Evolutionary conservation across 1,139 yeast species (phyloP).

Genomic region (Scheffersomyces titani): DNA sequence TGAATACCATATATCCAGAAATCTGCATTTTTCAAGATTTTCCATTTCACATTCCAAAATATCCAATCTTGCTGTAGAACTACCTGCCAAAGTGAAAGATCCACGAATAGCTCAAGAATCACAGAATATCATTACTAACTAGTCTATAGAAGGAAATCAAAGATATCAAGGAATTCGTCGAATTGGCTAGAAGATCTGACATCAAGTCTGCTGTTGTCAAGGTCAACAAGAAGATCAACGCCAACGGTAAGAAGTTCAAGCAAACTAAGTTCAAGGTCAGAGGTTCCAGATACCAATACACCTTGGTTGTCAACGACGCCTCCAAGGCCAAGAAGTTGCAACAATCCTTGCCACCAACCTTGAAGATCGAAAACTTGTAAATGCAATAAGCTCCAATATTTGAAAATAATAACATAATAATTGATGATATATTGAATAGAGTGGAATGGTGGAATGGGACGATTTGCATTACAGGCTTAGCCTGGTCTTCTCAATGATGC

Average conservation of each 20-base stretch:
- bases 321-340: conserved; percentile 98
- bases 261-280: conserved; percentile 99
- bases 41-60: not conserved
- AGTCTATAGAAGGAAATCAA: conserved; percentile 65
- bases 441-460: not conserved
- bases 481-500: not conserved
- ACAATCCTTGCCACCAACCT: conserved; percentile 97
- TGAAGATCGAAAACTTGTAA: conserved; percentile 73
- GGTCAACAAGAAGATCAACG: conserved; percentile 83
- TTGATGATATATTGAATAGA: conserved; percentile 1
- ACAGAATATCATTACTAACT: conserved; percentile 20
- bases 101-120: not conserved
- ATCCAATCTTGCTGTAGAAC: not conserved
- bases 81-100: not conserved
- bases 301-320: conserved; percentile 93
- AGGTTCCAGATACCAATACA: conserved; percentile 93
- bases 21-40: not conserved
- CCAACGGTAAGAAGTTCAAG: conserved; percentile 83
- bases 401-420: not conserved
- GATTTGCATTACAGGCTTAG: not conserved
- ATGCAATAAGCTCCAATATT: conserved; percentile 6
- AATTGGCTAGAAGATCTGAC: conserved; percentile 97
- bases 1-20: not conserved
- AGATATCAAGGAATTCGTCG: conserved; percentile 97
- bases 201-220: conserved; percentile 90